phyloP scores from a whole-genome alignment of 352 stramenopile species.

The Halophytophthora polymorphica region DNA sequence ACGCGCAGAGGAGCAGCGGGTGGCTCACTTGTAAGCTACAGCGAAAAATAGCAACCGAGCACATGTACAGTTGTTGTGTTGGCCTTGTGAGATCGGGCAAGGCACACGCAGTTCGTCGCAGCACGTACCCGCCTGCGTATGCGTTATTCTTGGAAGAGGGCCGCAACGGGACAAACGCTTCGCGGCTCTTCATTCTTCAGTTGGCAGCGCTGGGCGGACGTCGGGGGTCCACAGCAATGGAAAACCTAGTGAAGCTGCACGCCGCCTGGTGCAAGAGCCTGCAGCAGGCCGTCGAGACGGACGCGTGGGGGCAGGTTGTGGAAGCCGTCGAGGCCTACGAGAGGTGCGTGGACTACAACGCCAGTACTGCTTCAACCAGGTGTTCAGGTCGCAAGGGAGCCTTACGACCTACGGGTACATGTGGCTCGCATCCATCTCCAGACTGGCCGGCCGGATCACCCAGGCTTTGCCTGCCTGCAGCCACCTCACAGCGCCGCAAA shows the following conservation, averaged over 20 bases:
- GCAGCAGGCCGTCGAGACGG: slow-evolving; percentile 55
- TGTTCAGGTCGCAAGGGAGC: background rate
- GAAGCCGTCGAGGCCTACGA: slow-evolving; percentile 78
- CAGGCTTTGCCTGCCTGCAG: slow-evolving; percentile 38
- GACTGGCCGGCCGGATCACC: slow-evolving; percentile 35
- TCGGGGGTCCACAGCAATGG: slow-evolving; percentile 22
- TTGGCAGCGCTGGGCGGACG: slow-evolving; percentile 10
- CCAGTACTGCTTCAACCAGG: background rate
- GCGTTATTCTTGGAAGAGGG: slow-evolving; percentile 2
- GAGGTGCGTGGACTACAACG: slow-evolving; percentile 25
- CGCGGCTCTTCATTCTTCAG: background rate
- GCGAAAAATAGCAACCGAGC: slow-evolving; percentile 13
- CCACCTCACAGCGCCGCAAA: slow-evolving; percentile 40
- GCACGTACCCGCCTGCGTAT: background rate
- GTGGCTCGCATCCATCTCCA: slow-evolving; percentile 3
- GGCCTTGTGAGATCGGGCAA: background rate
- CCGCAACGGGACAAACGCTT: background rate
- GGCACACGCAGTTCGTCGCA: background rate
- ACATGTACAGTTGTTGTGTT: background rate
- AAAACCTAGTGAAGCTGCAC: slow-evolving; percentile 49
- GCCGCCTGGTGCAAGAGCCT: slow-evolving; percentile 53
- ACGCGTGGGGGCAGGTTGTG: slow-evolving; percentile 68
- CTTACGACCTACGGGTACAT: background rate
- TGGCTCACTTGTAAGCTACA: slow-evolving; percentile 13
- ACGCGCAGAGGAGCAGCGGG: background rate